Evolutionary conservation across 2,329 filamentous ascomycete genomes (phyloP), one percentile per base, ranked within the genome.

Genomic region (Verticillium alfalfae): DNA sequence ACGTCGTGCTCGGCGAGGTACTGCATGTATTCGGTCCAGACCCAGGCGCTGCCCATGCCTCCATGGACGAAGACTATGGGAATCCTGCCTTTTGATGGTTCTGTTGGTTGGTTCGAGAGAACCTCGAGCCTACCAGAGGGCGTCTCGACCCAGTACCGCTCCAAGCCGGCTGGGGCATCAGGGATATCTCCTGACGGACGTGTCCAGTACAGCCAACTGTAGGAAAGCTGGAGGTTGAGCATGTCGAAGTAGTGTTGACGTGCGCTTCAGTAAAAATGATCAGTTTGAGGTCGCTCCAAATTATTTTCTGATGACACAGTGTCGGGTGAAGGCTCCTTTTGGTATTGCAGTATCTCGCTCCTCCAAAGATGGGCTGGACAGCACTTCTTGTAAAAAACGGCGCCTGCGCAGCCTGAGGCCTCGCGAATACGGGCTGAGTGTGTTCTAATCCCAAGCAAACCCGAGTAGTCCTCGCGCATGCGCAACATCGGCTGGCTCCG

Each of bases 11-110:
- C 64, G 3, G 79, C 72, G 60, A 85, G 78, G 66, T 75, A 81
- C 31, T 71, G 72, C 75, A 86, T 79, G 66, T 82, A 86, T 54
- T 78, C 74, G 9, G 78, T 72, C 80, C 81, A 85, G 22, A 84
- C 76, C 68, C 77, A 78, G 8, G 83, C 84, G 60, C 75, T 75
- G 49, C 82, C 83, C 74, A 84, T 83, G 57, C 81, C 81, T 45
- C 82, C 83, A 64, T 85, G 82, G 38, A 78, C 72, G 70, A 85
- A 84, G 71, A 84, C 77, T 13, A 84, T 68, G 2, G 79, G 76
- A 10, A 75, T 69, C 7, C 62, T 58, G n/a, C 54, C 36, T 6
- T 22, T 55, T 36, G 52, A 12, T 49, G 49, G 60, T 22, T 62
- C 64, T 2, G 66, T 60, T 1, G 78, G 75, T 15, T 69, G 65